A percentile compares a stretch with the other conserved stretches of the same genome.
Evolutionary conservation across 1,284 basidiomycete species (phyloP).

Genomic region (Apiotrichum montevideense): DNA sequence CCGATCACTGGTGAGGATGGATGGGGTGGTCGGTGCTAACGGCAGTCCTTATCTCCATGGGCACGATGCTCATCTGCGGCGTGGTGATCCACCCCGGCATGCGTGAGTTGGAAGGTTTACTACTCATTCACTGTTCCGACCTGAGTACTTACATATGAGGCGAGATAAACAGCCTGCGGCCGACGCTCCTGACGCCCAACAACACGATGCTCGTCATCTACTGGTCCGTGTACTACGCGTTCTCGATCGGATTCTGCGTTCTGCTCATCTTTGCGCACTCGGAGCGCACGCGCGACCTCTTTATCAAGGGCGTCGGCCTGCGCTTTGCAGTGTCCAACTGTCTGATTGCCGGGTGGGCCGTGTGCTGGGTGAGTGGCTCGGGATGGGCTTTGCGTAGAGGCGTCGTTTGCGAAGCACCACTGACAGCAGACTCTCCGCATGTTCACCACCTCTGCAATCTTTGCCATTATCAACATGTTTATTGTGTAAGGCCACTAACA

Average conservation of each 20-base stretch:
- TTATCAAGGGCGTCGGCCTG: constrained; percentile 69
- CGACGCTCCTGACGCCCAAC: constrained; percentile 66
- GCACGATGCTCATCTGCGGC: constrained; percentile 39
- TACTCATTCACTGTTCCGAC: not conserved
- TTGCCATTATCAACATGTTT: constrained; percentile 42
- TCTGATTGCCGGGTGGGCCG: constrained; percentile 73
- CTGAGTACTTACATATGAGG: constrained; percentile 41
- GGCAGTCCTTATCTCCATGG: constrained; percentile 32
- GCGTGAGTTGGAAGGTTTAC: constrained; percentile 19
- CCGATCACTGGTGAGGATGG: constrained; percentile 60
- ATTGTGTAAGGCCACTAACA: constrained; percentile 33
- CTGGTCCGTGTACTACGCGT: constrained; percentile 49
- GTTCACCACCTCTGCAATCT: constrained; percentile 40
- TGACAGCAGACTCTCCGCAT: constrained; percentile 39
- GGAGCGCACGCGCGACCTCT: constrained; percentile 66
- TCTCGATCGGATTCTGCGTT: constrained; percentile 69
- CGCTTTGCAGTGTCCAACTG: constrained; percentile 73
- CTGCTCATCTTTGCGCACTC: constrained; percentile 65
- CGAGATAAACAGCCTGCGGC: constrained; percentile 55
- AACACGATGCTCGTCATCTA: constrained; percentile 61
- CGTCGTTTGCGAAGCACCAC: not conserved
- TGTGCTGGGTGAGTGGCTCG: constrained; percentile 60
- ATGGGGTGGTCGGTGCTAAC: not conserved
- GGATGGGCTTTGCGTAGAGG: no score
- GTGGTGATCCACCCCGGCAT: constrained; percentile 43